Evolutionary conservation across 2,329 filamentous ascomycete genomes (phyloP), one percentile per base, ranked within the genome.

Genomic region (Thelonectria olida): DNA sequence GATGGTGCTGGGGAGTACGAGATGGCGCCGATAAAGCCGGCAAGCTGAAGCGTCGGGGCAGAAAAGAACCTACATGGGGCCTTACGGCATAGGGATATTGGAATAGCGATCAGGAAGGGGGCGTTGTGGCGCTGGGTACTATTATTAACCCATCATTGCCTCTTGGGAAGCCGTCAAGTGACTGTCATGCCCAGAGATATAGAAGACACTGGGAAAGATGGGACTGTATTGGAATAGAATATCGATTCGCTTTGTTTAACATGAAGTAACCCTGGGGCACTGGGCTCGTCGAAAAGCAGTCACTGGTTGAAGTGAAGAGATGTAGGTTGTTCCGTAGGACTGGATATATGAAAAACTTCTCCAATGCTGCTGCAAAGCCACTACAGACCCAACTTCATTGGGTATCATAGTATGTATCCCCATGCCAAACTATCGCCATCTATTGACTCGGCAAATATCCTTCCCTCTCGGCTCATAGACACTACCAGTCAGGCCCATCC

Each of bases 1-100:
- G 85, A 87, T 64, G 83, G 83, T 0, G 82, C 78, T 1, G 86
- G 84, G 12, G 86, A 87, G 63, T 91, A 91, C 75, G 89, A 91
- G 75, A 90, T 91, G 87, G 84, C 85, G 41, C 41, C 44, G 38
- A 70, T 70, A 60, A 47, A 63, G 36, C 54, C 67, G 42, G 31
- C 65, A 51, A 70, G 67, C 67, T 76, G 59, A 68, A 38, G 23
- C 23, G 15, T 42, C 34, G 15, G 28, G n/a, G 15, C 28, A 20
- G 22, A 48, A 13, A n/a, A 22, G 15, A 23, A 38, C 19, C 22
- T 60, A 54, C 54, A 60, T 61, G 28, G 42, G 42, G 52, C 19
- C 19, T 47, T 48, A n/a, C 22, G 20, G 31, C 27, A 27, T 22
- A 9, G 20, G 36, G 23, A 31, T 47, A 42, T 68, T 69, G 66